phyloP scores from a whole-genome alignment of 371 early-diverging fungal species.

The Smittium culicis region DNA sequence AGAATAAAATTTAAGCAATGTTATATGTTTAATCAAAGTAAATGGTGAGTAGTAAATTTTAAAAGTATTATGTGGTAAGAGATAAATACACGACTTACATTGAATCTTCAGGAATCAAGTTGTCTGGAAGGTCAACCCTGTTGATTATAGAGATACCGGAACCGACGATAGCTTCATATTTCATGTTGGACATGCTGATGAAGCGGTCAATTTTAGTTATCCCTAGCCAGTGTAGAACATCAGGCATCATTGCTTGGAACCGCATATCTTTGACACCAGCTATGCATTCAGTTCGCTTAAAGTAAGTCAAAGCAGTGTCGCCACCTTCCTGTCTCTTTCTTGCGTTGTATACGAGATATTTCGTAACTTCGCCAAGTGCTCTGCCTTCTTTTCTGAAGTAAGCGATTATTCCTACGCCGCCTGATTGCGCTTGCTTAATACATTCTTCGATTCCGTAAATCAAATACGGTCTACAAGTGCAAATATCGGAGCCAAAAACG shows the following conservation, averaged over 20 bases:
- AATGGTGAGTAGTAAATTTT: too few relatives aligned
- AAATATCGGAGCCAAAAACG: conserved; percentile 85
- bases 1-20: background rate
- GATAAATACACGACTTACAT: conserved; percentile 24
- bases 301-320: conserved; percentile 82
- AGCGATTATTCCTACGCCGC: conserved; percentile 85
- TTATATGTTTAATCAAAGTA: too few relatives aligned
- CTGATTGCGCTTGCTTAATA: conserved; percentile 78
- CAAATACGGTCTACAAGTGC: conserved; percentile 89
- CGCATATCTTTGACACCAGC: conserved; percentile 96
- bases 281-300: conserved; percentile 79
- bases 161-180: conserved; percentile 82
- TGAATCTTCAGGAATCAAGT: conserved; percentile 79
- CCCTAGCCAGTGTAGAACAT: conserved; percentile 92
- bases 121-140: conserved; percentile 79
- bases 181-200: conserved; percentile 89
- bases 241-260: conserved; percentile 96
- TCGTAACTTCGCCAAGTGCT: conserved; percentile 90
- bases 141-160: conserved; percentile 84
- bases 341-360: conserved; percentile 91
- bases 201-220: conserved; percentile 87
- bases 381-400: conserved; percentile 93
- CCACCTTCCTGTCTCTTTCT: conserved; percentile 80
- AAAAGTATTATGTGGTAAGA: background rate
- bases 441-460: conserved; percentile 87